These are phyloP conservation scores for Paecilomyces variotii DNA, from an alignment of 2,329 filamentous ascomycete species.

Conservation along the genomic window DNA sequence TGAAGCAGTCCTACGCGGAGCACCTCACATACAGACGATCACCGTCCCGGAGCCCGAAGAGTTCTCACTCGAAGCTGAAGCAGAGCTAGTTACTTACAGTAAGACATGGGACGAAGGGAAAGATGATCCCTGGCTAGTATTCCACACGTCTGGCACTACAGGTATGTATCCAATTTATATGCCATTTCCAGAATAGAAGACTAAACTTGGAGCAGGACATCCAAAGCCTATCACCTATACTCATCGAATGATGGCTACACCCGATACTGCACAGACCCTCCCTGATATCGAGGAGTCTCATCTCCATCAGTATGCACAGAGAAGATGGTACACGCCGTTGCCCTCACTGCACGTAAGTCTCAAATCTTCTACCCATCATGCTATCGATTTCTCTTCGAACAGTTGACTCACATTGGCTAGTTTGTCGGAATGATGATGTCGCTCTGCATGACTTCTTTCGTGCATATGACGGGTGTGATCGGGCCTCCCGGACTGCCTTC, in stretches of 20 bases:
- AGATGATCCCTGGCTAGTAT: constrained; percentile 19
- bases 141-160: constrained; percentile 22
- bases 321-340: constrained; percentile 13
- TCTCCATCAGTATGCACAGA: constrained; percentile 6
- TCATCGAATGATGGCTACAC: constrained; percentile 12
- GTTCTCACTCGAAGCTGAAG: constrained; percentile 10
- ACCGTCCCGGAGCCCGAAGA: constrained; percentile 9
- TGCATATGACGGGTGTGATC: constrained; percentile 10
- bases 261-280: constrained; percentile 3
- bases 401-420: neutral
- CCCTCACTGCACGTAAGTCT: neutral
- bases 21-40: constrained; percentile 1
- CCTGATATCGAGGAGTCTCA: constrained; percentile 4
- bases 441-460: constrained; percentile 6
- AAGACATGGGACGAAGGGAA: constrained; percentile 19
- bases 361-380: neutral
- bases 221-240: constrained; percentile 16
- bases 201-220: neutral
- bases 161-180: constrained; percentile 6
- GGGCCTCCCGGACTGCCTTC: constrained; percentile 10
- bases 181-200: neutral
- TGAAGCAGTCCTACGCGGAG: neutral
- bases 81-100: constrained; percentile 8
- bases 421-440: neutral
- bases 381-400: neutral